Conservation (phyloP, 345 rosid genomes). For the Streptanthus diversifolius region DNA sequence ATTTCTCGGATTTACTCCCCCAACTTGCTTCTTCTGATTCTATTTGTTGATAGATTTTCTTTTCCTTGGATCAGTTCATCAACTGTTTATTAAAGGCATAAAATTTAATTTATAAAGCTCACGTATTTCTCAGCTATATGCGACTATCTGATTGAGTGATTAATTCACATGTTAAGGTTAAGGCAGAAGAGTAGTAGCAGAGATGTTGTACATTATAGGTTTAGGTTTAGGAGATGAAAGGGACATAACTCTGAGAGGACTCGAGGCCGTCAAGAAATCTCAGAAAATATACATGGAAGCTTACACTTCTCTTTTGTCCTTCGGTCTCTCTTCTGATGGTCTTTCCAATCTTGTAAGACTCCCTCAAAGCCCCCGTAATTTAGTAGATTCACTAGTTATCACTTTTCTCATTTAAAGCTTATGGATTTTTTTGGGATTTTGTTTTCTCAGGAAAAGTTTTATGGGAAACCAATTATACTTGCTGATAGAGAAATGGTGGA, state of each 20-base stretch:
- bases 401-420: not conserved
- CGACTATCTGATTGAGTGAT: not conserved
- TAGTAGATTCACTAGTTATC: not conserved
- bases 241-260: constrained; percentile 75
- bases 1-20: not conserved
- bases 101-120: not conserved
- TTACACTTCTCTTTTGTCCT: constrained; percentile 89
- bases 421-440: not conserved
- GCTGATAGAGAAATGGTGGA: constrained; percentile 96
- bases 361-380: not conserved
- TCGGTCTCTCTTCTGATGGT: constrained; percentile 73
- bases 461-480: constrained; percentile 57
- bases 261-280: constrained; percentile 72
- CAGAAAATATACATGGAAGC: constrained; percentile 87
- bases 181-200: constrained; percentile 14
- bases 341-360: constrained; percentile 58
- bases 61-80: not conserved
- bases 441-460: constrained; percentile 55
- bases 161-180: not conserved
- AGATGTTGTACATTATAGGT: constrained; percentile 77
- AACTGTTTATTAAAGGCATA: not conserved
- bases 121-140: not conserved
- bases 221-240: constrained; percentile 85
- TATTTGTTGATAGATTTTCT: not conserved
- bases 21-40: not conserved